Conservation (phyloP, 768 basidiomycete genomes). For the Suillus spraguei region DNA sequence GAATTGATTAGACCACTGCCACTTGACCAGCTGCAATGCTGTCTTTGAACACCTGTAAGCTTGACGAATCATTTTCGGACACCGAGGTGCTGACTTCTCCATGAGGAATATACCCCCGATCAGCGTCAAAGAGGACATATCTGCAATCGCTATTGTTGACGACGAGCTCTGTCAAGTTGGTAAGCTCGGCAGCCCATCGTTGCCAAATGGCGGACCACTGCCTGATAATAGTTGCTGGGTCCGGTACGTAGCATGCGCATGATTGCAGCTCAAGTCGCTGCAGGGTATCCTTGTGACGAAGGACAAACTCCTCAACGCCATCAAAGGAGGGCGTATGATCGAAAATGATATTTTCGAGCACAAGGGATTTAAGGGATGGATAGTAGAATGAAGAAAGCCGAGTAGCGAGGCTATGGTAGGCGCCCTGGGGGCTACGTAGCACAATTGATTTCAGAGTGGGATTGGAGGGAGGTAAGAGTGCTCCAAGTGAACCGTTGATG, state of each 20-base stretch:
- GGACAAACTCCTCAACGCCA: conserved; percentile 32
- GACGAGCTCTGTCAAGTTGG: conserved; percentile 25
- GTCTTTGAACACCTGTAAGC: not conserved
- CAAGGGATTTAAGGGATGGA: conserved; percentile 30
- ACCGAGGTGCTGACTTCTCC: not conserved
- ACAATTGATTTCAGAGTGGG: conserved; percentile 27
- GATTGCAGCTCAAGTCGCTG: conserved; percentile 27
- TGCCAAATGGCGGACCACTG: conserved; percentile 32
- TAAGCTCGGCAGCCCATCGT: conserved; percentile 24
- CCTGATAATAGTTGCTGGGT: conserved; percentile 17
- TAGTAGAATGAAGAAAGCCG: conserved; percentile 27
- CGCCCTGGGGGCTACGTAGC: conserved; percentile 30
- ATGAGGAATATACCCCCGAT: conserved; percentile 27
- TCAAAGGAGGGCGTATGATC: conserved; percentile 23
- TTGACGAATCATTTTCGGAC: not conserved
- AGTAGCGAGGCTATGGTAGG: conserved; percentile 30
- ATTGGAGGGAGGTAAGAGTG: conserved; percentile 27
- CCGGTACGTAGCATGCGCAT: conserved; percentile 29
- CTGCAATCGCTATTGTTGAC: conserved; percentile 18
- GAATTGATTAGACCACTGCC: not conserved
- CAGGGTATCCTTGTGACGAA: conserved; percentile 32
- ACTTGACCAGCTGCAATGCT: not conserved
- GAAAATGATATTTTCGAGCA: conserved; percentile 33
- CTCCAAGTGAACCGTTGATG: conserved; percentile 26
- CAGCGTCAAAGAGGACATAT: conserved; percentile 26